A percentile compares a stretch with the other conserved stretches of the same genome.
Conservation (phyloP, 1,284 basidiomycete genomes). For the Malassezia equina region DNA sequence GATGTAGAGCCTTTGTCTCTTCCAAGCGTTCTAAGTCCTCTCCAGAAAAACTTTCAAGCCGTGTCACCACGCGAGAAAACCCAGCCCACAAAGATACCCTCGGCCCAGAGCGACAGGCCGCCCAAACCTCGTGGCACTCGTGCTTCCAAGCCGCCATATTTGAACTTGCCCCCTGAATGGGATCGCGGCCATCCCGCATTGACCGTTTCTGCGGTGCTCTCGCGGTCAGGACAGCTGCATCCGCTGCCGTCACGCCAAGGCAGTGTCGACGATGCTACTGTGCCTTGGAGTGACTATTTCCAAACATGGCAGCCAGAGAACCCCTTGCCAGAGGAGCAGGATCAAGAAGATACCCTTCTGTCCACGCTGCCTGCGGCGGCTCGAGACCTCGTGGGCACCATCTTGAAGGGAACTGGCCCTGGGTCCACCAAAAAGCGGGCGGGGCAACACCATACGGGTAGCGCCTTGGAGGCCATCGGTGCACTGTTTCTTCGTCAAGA, state of each 20-base stretch:
- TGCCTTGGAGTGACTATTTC: neutral
- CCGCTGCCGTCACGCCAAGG: neutral
- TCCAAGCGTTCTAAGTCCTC: neutral
- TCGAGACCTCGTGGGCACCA: neutral
- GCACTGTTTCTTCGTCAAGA: constrained; percentile 34
- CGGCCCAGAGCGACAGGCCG: neutral
- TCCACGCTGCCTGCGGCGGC: neutral
- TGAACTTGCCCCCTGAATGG: neutral
- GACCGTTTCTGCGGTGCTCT: constrained; percentile 8
- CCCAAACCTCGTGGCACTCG: neutral
- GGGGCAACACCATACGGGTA: constrained; percentile 24
- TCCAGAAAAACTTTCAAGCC: neutral
- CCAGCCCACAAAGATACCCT: neutral
- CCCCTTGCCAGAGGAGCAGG: neutral
- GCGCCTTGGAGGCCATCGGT: constrained; percentile 41
- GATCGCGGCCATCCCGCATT: neutral
- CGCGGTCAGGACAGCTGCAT: constrained; percentile 8
- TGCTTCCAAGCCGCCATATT: neutral
- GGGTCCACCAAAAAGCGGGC: neutral
- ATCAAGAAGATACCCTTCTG: neutral
- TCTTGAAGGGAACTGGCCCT: neutral
- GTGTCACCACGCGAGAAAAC: neutral
- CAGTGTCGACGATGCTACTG: neutral
- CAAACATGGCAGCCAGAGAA: neutral
- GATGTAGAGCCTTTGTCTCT: constrained; percentile 7